phyloP scores from a whole-genome alignment of 495 filamentous ascomycete species.

The Tuber brumale region DNA sequence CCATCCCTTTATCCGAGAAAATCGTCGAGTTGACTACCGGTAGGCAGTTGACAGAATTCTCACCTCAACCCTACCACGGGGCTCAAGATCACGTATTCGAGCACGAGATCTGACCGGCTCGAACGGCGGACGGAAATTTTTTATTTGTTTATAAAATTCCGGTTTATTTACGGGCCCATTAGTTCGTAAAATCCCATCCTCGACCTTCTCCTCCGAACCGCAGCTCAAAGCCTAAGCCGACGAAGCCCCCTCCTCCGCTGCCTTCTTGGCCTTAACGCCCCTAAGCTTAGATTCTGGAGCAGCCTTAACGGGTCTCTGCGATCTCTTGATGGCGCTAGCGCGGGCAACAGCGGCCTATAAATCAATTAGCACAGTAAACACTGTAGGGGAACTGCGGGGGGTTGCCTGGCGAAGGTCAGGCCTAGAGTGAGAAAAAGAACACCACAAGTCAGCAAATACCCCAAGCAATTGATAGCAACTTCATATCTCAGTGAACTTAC shows the following conservation, averaged over 20 bases:
- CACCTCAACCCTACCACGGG: not conserved
- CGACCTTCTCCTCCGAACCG: not conserved
- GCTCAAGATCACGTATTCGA: not conserved
- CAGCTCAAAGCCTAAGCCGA: not conserved
- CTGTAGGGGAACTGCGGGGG: slow-evolving; percentile 12
- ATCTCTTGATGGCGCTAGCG: slow-evolving; percentile 74
- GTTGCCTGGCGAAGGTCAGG: slow-evolving; percentile 65
- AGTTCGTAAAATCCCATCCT: not conserved
- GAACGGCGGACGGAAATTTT: not conserved
- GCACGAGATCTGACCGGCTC: not conserved
- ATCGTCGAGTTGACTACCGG: not conserved
- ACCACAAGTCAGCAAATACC: slow-evolving; percentile 14
- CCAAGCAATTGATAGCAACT: slow-evolving; percentile 4
- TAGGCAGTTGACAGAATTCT: not conserved
- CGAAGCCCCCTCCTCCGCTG: slow-evolving; percentile 52
- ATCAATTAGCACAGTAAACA: not conserved
- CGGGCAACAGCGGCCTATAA: slow-evolving; percentile 68
- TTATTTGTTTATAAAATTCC: not conserved
- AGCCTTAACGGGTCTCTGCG: slow-evolving; percentile 73
- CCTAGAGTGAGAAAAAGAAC: slow-evolving; percentile 43
- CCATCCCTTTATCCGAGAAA: not conserved
- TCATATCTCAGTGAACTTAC: slow-evolving; percentile 15
- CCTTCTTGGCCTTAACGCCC: slow-evolving; percentile 75
- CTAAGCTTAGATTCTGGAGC: slow-evolving; percentile 64
- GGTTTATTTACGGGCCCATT: not conserved